Base-by-base conservation (phyloP, 2,329 filamentous ascomycete species). In the Pseudopyricularia javanii region DNA sequence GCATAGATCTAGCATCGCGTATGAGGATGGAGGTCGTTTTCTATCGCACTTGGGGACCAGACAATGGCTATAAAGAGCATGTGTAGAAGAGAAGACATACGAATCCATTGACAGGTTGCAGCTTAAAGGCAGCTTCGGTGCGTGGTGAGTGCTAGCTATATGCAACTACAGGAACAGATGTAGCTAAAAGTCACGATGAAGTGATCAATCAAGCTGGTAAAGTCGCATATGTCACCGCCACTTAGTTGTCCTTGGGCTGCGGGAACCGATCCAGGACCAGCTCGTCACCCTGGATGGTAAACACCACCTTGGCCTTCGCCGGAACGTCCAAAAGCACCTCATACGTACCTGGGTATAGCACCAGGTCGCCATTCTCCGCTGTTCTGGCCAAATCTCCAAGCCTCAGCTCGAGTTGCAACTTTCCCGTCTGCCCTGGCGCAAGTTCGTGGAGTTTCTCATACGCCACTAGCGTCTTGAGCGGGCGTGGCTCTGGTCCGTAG, bases 311-410 rank as follows among this genome's bases (percentile, higher is more conserved):
- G 0, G 68, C 64, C 49, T 68, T 59, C 2, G 68, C 66, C 50
- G 70, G 68, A 53, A 68, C 62, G 59, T 79, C 76, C 8, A 79
- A 51, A 49, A 68, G 58, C 11, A 79, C 47, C 7, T 61, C 66
- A 56, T 81, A 82, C 17, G 67, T 67, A 0, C 76, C 78, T 0
- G 76, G 77, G 60, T 76, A 80, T 9, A 81, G 59, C 14, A 78
- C 70, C 49, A 66, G 68, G 55, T 75, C 72, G 1, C 78, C 79
- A 3, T 62, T 64, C 40, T 72, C 68, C 54, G 79, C 74, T 0
- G 72, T 70, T 2, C 78, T 64, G 2, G 73, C 71, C 35, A 82
- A 59, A 24, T 67, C 70, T 0, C 73, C 77, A 1, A 81, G 62
- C 3, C 68, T 75, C 26, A 78, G 56, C 6, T 66, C 61, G 4